Evolutionary conservation across 208 protist genomes (phyloP), one percentile per base, ranked within the genome.

Genomic region (Pavlovales sp.): DNA sequence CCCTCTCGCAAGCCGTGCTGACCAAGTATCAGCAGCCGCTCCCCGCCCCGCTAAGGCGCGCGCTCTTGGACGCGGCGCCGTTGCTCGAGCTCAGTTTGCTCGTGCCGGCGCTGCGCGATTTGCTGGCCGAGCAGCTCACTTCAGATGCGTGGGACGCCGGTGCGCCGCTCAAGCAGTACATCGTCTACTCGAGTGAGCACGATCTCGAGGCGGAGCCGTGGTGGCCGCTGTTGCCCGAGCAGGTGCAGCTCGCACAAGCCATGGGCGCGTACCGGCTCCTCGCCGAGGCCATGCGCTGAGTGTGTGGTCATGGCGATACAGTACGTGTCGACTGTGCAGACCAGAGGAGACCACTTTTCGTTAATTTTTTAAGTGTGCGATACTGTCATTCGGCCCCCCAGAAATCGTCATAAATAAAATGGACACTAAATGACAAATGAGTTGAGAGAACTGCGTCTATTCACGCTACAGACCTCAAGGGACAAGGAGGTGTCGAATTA

Each of bases 151-250:
- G 79, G 79, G 20, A 36, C 28, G 44, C 40, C n/a, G n/a, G 20
- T 32, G 79, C 79, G 30, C 20, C 30, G 34, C 79, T 84, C 30
- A 84, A 84, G 36, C 18, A 37, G 79, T 84, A 84, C 44, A 28
- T 84, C 4, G 37, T 42, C n/a, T 84, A n/a, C 32, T 71, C 57
- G 57, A 84, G 30, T n/a, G 79, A 84, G 34, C 42, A 2, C 32
- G 79, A 84, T 4, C 42, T 84, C 32, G 79, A 84, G 44, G 79
- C 32, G 11, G 79, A 47, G 44, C 36, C 20, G 44, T 84, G 79
- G 79, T 84, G 37, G 30, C 10, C n/a, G 44, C 34, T 37, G 1
- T 41, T 84, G 20, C 79, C 79, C 32, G 79, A 84, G 10, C 30
- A n/a, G 41, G 42, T 84, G 30, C 1, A 4, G 1, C 44, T 84